Conservation (phyloP, 768 basidiomycete species). For the Dentipellis sp. region DNA sequence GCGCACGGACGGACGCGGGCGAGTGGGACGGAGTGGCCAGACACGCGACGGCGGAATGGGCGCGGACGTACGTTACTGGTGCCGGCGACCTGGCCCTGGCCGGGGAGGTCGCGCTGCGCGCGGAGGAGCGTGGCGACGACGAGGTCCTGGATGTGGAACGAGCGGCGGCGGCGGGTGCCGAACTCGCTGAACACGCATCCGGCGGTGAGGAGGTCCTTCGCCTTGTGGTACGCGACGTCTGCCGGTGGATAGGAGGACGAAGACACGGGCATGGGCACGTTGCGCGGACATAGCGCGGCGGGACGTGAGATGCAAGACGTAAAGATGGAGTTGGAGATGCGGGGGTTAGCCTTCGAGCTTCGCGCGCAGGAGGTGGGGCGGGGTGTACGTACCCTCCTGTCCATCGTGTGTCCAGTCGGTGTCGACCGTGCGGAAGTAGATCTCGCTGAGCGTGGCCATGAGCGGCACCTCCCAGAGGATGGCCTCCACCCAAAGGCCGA, state of each 20-base stretch:
- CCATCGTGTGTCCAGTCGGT: slow-evolving; percentile 83
- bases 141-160: slow-evolving; percentile 64
- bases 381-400: slow-evolving; percentile 51
- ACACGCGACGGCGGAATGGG: neutral
- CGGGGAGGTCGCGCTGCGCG: slow-evolving; percentile 44
- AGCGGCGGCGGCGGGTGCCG: slow-evolving; percentile 76
- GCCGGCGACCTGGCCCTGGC: slow-evolving; percentile 54
- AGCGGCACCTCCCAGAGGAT: slow-evolving; percentile 96
- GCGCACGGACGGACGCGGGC: neutral
- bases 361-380: neutral
- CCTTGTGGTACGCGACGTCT: slow-evolving; percentile 76
- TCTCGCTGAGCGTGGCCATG: slow-evolving; percentile 87
- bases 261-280: too few species aligned
- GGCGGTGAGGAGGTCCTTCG: slow-evolving; percentile 44
- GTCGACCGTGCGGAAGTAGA: slow-evolving; percentile 68
- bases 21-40: neutral
- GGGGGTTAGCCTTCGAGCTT: neutral
- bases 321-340: neutral
- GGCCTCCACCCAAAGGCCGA: slow-evolving; percentile 71
- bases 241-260: neutral
- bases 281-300: neutral
- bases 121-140: slow-evolving; percentile 61
- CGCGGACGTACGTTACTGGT: slow-evolving; percentile 74
- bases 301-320: neutral
- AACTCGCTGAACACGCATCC: slow-evolving; percentile 79